A percentile compares a stretch with the other conserved stretches of the same genome.
phyloP scores from a whole-genome alignment of 75 land plant genomes.

The Pinus tabuliformis region DNA sequence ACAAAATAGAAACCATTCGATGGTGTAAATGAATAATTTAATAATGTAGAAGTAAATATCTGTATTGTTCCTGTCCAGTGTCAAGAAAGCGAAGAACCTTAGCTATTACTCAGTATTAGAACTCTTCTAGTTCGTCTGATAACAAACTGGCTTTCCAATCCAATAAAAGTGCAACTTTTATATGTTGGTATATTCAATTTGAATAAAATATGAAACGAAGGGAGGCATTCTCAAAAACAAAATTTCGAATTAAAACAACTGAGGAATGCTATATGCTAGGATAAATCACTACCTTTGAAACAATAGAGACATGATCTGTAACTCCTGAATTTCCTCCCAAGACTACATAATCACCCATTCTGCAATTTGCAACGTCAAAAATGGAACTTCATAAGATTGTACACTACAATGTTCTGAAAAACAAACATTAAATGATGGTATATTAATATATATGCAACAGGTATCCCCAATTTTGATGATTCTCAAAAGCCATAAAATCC shows the following conservation, averaged over 20 bases:
- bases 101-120: no score
- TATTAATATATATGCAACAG: background rate
- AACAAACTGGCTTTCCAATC: no score
- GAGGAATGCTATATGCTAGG: background rate
- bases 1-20: no score
- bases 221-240: background rate
- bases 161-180: no score
- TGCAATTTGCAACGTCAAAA: conserved; percentile 17
- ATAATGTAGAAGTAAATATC: background rate
- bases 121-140: no score
- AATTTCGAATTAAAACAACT: background rate
- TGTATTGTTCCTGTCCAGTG: background rate
- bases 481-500: background rate
- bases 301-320: conserved; percentile 80
- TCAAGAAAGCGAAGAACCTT: background rate
- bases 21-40: no score
- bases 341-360: conserved; percentile 86
- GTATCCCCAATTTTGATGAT: background rate
- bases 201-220: background rate
- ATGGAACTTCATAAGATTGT: background rate
- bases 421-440: background rate
- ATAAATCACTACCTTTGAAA: conserved; percentile 60
- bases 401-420: background rate
- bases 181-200: no score
- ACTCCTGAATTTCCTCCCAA: conserved; percentile 84